Evolutionary conservation across 768 basidiomycete species (phyloP), one percentile per base, ranked within the genome.

Genomic region (Tylopilus vinaceipallidus): DNA sequence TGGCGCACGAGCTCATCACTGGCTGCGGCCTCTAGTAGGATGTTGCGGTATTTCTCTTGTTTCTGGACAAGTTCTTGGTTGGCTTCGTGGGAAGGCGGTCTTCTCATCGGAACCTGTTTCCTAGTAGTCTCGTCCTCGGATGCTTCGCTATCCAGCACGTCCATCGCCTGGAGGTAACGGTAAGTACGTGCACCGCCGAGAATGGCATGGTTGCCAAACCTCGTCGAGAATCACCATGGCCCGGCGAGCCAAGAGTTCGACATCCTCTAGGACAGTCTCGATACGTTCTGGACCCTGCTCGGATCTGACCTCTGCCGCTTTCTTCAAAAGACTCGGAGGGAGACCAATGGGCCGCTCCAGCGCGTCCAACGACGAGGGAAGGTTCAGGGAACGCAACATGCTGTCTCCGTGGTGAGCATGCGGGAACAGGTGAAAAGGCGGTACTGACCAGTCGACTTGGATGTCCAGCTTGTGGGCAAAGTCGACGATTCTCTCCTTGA

Each of bases 71-170:
- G 75, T 24, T 88, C 82, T 17, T 69, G 64, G 53, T 95, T 97
- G 20, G 88, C 91, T 58, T 88, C 81, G 58, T 88, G 78, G 0
- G 95, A 97, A 1, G 86, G 82, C 1, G 72, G 71, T 29, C 92
- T 76, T 47, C 73, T 67, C 49, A 79, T 58, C 38, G 69, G 56
- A 2, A 66, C 68, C 20, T 78, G 77, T 54, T 77, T 76, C 14
- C 85, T 81, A 26, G 81, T 72, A 11, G 79, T 75, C 63, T 91
- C 90, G 56, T 93, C 90, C 61, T 91, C 88, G 13, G 86, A 87
- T 14, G 88, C 88, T 68, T 97, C 95, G 37, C 80, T 82, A 58
- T 95, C 93, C n/a, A 99, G 71, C 19, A 95, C 82, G 58, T 93
- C 92, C 73, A 93, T 78, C 0, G 91, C 83, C 94, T 97, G 55